Evolutionary conservation across 2,329 filamentous ascomycete species (phyloP), one percentile per base, ranked within the genome.

Genomic region (Arthrobotrys sphaeroides): DNA sequence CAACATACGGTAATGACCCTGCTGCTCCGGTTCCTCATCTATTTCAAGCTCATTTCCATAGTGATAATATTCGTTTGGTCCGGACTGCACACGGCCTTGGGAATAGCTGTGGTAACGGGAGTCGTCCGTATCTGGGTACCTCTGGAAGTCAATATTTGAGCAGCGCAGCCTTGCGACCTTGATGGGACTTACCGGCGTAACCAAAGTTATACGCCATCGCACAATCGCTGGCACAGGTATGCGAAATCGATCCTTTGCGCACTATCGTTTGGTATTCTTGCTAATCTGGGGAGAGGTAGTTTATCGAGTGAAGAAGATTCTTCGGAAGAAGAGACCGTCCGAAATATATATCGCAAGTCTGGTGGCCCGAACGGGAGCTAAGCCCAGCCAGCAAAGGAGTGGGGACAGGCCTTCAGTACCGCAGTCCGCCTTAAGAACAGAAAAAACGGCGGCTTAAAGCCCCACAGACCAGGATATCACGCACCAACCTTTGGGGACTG

Each of bases 321-420:
- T 13, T 66, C 33, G 20, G 33, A 26, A 20, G 31, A 51, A 53
- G 24, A 18, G 22, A 33, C 16, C 18, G 28, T 57, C 62, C 24
- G 38, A 20, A 51, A 45, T 67, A 67, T 67, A 67, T 67, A 64
- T 64, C 31, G 36, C 59, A 62, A 16, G 24, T 26, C n/a, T 45
- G 55, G 36, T 20, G 49, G 31, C 20, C 53, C 45, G 20, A 47
- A 26, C 36, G 55, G 55, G 55, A 70, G 45, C 66, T 55, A 62
- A 53, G 16, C 55, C 53, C 3, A 33, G 43, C 47, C 20, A 43
- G 45, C 40, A 26, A 18, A 33, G 33, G 51, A n/a, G 42, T 31
- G 42, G 45, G 36, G 55, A 22, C 45, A 28, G 51, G 28, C 64
- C 40, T 13, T 18, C 12, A 24, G 66, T 53, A 36, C 28, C 28